A percentile compares a stretch with the other conserved stretches of the same genome.
Conservation (phyloP, 768 basidiomycete genomes). For the Tubosaeta sp. region DNA sequence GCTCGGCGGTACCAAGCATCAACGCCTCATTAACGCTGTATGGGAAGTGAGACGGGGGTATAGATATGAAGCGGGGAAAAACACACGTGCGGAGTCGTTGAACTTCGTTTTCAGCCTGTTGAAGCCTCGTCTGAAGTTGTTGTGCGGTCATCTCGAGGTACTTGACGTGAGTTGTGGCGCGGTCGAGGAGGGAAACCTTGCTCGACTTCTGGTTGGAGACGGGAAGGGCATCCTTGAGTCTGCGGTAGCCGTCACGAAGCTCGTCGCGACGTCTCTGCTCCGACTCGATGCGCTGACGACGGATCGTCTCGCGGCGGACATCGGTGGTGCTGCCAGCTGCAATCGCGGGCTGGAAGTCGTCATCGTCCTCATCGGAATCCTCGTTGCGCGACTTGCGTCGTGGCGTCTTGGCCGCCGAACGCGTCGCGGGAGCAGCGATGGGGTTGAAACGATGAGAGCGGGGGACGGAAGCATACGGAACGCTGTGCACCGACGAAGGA, state of each 20-base stretch:
- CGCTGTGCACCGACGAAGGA: slow-evolving; percentile 43
- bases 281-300: slow-evolving; percentile 89
- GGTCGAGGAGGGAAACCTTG: slow-evolving; percentile 87
- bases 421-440: slow-evolving; percentile 47
- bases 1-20: slow-evolving; percentile 81
- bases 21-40: slow-evolving; percentile 78
- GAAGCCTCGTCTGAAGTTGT: slow-evolving; percentile 70
- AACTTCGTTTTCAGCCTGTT: slow-evolving; percentile 77
- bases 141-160: slow-evolving; percentile 78
- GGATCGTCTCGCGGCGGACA: slow-evolving; percentile 84
- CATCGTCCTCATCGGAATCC: slow-evolving; percentile 68
- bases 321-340: slow-evolving; percentile 48
- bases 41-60: neutral
- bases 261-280: slow-evolving; percentile 91
- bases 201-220: slow-evolving; percentile 89
- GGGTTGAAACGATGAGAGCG: slow-evolving; percentile 80
- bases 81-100: slow-evolving; percentile 65
- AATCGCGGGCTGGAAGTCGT: slow-evolving; percentile 62
- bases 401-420: slow-evolving; percentile 50
- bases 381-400: slow-evolving; percentile 52
- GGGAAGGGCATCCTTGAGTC: slow-evolving; percentile 87
- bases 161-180: slow-evolving; percentile 83
- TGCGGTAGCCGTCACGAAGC: slow-evolving; percentile 86
- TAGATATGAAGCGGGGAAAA: neutral
- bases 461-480: slow-evolving; percentile 60